Conservation (phyloP, 495 filamentous ascomycete genomes). For the Hapsidospora chrysogenum region DNA sequence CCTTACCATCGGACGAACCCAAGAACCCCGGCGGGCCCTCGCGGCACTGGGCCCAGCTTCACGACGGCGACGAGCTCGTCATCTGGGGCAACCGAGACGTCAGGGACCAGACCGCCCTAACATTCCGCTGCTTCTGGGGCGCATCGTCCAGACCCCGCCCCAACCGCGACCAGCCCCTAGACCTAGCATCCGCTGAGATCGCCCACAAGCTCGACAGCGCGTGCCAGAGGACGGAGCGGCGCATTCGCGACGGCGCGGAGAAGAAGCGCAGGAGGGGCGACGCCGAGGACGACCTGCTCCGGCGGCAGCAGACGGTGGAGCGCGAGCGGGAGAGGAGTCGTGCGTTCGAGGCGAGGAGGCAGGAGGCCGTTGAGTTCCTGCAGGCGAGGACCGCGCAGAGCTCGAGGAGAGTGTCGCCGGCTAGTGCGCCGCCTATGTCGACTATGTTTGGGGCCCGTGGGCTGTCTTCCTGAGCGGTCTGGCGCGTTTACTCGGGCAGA, state of each 20-base stretch:
- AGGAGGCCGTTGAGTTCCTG: conserved; percentile 16
- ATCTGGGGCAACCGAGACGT: conserved; percentile 25
- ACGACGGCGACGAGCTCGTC: conserved; percentile 54
- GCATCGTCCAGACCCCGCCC: conserved; percentile 17
- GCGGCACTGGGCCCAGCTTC: conserved; percentile 45
- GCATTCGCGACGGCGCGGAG: conserved; percentile 20
- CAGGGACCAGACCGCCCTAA: conserved; percentile 15
- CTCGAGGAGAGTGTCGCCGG: conserved; percentile 1
- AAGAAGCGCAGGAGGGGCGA: conserved; percentile 15
- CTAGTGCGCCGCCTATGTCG: neutral
- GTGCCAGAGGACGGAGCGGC: conserved; percentile 12
- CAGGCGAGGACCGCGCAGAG: conserved; percentile 5
- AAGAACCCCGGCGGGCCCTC: conserved; percentile 26
- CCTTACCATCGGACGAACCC: conserved; percentile 31
- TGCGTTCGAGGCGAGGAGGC: conserved; percentile 20
- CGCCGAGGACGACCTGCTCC: conserved; percentile 13
- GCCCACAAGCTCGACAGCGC: conserved; percentile 13
- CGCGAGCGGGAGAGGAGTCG: conserved; percentile 22
- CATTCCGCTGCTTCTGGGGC: conserved; percentile 29
- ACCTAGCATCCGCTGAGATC: conserved; percentile 4
- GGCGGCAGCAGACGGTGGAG: conserved; percentile 7
- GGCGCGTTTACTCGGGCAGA: no score
- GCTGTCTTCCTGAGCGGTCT: no score
- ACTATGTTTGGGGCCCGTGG: neutral
- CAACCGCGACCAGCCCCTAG: conserved; percentile 6